Evolutionary conservation across 768 basidiomycete species (phyloP), one percentile per base, ranked within the genome.

Genomic region (Russula dissimulans): DNA sequence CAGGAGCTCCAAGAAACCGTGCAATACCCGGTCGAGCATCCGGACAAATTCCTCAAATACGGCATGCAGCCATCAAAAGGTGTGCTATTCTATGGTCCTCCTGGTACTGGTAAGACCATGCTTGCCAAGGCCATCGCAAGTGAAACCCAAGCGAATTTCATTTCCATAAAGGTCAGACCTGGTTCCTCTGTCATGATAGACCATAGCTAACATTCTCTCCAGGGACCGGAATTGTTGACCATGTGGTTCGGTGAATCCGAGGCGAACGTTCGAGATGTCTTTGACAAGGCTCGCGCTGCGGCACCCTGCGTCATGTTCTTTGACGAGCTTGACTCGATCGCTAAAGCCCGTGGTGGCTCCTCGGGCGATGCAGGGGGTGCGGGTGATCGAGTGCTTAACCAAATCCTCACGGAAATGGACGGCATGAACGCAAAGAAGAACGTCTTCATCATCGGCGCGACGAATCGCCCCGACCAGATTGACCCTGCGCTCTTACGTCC

Each of bases 161-260:
- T 98, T 78, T 91, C 87, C 64, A 97, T 98, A 82, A 99, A 99
- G 86, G 87, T 85, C 11, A 55, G 53, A 61, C 47, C 18, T 36
- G 12, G n/a, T 53, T 8, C 26, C 17, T n/a, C 10, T 29, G 32
- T 41, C 29, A 29, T 26, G 38, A 39, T 38, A 22, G 32, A 14
- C 48, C 1, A 29, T 59, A 15, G 70, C 56, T 31, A 71, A 67
- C 9, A 36, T 14, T 51, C 45, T 52, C 49, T 17, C 60, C 14
- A 88, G 84, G 95, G 97, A 65, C 95, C 95, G 63, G 97, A 97
- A 76, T 80, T 97, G 45, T 85, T 98, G 45, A 99, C 95, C 6
- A 98, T 98, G 95, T 99, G 97, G 94, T 98, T 99, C 75, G 97
- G 97, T 85, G 97, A 99, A 81, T 98, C 95, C 6, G 97, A 99